phyloP scores from a whole-genome alignment of 1,139 yeast genomes.

The Geotrichum histeridarum region DNA sequence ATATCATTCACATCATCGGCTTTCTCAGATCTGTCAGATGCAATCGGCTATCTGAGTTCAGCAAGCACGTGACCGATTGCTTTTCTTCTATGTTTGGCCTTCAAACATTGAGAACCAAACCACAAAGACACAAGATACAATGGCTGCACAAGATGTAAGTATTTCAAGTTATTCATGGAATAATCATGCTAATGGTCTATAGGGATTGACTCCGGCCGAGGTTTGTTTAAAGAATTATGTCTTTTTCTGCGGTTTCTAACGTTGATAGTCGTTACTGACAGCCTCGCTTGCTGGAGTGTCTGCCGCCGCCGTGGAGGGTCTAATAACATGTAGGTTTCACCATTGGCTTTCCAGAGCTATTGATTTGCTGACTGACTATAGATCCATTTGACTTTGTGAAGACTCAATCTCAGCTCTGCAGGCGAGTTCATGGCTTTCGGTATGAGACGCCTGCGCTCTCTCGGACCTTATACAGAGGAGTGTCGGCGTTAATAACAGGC shows the following conservation, averaged over 20 bases:
- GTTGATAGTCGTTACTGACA: conserved; percentile 38
- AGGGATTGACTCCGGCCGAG: not conserved
- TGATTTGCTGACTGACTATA: conserved; percentile 12
- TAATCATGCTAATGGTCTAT: not conserved
- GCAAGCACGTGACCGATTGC: too few relatives aligned
- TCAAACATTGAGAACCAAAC: not conserved
- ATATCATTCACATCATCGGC: too few relatives aligned
- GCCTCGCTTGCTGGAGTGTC: conserved; percentile 71
- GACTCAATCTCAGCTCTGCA: conserved; percentile 63
- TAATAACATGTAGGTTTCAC: conserved; percentile 48
- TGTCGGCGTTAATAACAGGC: conserved; percentile 75
- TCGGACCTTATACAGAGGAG: conserved; percentile 62
- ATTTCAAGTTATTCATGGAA: not conserved
- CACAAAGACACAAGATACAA: not conserved
- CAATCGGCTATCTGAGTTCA: too few relatives aligned
- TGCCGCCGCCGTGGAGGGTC: conserved; percentile 68
- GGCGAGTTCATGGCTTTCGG: conserved; percentile 40
- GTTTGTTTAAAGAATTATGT: not conserved
- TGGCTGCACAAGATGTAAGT: not conserved
- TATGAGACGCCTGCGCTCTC: conserved; percentile 39
- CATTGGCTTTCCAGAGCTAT: not conserved
- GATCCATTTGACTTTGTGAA: conserved; percentile 81
- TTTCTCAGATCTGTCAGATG: too few relatives aligned
- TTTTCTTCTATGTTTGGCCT: not conserved
- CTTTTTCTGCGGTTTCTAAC: not conserved